Evolutionary conservation across 1,284 basidiomycete genomes (phyloP), one percentile per base, ranked within the genome.

Genomic region (Apiotrichum gamsii): DNA sequence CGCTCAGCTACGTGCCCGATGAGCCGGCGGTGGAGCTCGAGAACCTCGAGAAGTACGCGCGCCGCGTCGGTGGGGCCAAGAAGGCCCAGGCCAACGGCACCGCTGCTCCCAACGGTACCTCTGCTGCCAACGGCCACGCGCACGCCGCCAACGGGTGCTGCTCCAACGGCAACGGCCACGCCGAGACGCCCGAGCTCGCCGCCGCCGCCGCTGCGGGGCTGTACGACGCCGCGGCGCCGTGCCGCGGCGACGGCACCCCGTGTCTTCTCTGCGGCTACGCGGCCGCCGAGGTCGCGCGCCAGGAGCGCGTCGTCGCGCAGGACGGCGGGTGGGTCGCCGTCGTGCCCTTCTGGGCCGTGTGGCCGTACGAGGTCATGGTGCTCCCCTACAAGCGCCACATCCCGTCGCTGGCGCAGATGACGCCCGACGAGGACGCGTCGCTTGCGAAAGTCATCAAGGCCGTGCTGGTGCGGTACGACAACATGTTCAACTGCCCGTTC

Each of bases 261-360:
- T 89, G 84, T 58, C 74, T 96, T 39, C 77, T 97, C 4, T 87
- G 90, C 61, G 86, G 90, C 45, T 94, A 96, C 59, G 86, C 82
- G 4, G 75, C 82, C 47, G 76, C 81, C 37, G 93, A 96, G 67
- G 72, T 83, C 0, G 61, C 65, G 11, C 72, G 76, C 5, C 72
- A 77, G 39, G 77, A 80, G 16, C 79, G 91, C 2, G 74, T 93
- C 20, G 83, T 95, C 2, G 70, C 82, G 28, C 23, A 59, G 5
- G 61, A 51, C 53, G 77, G 84, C 4, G 77, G 89, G 60, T 96
- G 90, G 80, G 76, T 89, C 5, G 89, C 84, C 0, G 65, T 96
- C 5, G 90, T 96, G 0, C 93, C 93, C 1, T 96, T 87, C 82
- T 96, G 93, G 93, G 93, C 91, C 2, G 80, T 83, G 24, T 97